phyloP scores from a whole-genome alignment of 306 rosid species.

The Sophora flavescens region DNA sequence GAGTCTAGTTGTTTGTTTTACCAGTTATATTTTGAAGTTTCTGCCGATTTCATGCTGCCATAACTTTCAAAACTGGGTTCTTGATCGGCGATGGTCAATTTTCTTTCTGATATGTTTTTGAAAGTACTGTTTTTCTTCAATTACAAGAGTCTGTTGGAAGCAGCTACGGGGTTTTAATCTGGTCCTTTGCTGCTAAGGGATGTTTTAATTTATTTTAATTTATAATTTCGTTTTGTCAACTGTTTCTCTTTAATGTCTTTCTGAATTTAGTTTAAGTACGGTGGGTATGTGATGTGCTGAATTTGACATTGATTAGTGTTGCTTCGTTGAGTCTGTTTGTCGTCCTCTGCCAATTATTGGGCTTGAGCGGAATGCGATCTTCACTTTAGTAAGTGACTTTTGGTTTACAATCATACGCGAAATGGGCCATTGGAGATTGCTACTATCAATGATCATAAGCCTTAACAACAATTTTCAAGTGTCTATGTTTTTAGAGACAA shows the following conservation, averaged over 20 bases:
- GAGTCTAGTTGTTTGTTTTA: conserved; percentile 31
- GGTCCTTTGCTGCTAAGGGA: conserved; percentile 33
- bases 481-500: too few species aligned
- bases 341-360: too few species aligned
- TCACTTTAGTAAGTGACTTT: too few species aligned
- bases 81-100: conserved; percentile 36
- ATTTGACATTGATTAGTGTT: too few species aligned
- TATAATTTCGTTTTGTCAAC: too few species aligned
- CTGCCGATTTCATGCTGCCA: conserved; percentile 11
- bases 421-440: too few species aligned
- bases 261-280: neutral
- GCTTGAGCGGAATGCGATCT: too few species aligned
- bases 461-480: too few species aligned
- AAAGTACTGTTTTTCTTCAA: neutral
- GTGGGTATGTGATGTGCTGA: too few species aligned
- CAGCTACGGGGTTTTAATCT: neutral
- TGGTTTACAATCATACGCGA: too few species aligned
- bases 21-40: neutral
- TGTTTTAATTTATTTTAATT: neutral
- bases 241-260: neutral
- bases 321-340: too few species aligned
- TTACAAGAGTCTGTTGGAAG: neutral
- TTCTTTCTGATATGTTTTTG: neutral
- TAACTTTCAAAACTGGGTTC: conserved; percentile 36
- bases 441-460: too few species aligned